Evolutionary conservation across 108 stramenopile genomes (phyloP), one percentile per base, ranked within the genome.

Genomic region (Cyclotella baltica): DNA sequence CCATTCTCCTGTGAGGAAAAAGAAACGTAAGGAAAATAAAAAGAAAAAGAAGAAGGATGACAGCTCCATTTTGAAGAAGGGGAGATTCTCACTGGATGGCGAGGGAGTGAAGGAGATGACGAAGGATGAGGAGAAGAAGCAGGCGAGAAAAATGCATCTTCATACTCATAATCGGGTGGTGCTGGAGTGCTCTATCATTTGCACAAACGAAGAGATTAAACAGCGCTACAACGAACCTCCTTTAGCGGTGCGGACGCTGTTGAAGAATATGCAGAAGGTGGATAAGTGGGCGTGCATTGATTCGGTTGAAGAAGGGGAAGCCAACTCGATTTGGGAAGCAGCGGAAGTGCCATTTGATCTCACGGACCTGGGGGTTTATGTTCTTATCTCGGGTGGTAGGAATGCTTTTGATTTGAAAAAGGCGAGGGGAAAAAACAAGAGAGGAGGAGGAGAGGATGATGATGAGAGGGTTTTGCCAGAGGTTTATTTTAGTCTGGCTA

Each of bases 211-310:
- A 22, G 63, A 28, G 4, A 23, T 1, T 5, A 1, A 8, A 40
- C 25, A 22, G 25, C 2, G 27, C 1, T 27, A 22, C 25, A 64
- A 46, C 13, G 38, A 64, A 25, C 23, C 23, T 22, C n/a, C 27
- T 23, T 10, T 40, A 22, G 63, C 25, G 25, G 63, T 25, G 27
- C 4, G 63, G 8, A 6, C 38, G 23, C 34, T 64, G 0, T 23
- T 46, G 2, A 40, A 43, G 6, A 64, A 64, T 64, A 23, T 64
- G 16, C 23, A 27, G 63, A 64, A 64, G 43, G 63, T 64, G 38
- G 63, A 64, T 23, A 43, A 64, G 3, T 9, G 4, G 20, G 63
- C 27, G 3, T 22, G n/a, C 1, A 18, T 64, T 10, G 63, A 64
- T 0, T 40, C 63, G n/a, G 63, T 27, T 18, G 25, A 28, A 15